phyloP scores from a whole-genome alignment of 495 filamentous ascomycete genomes.

The Penicillium canariense region DNA sequence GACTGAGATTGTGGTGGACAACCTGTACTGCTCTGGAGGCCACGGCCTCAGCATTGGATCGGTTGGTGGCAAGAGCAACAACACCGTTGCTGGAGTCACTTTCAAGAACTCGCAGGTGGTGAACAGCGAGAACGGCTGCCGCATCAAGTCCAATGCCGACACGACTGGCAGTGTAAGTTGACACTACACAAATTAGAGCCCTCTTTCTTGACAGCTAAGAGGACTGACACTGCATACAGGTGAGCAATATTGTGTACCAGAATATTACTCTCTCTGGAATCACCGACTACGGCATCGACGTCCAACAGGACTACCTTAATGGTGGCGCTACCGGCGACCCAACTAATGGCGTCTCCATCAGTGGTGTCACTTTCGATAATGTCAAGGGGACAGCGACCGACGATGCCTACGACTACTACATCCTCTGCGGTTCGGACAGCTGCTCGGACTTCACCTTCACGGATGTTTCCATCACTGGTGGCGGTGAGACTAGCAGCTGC shows the following conservation, averaged over 20 bases:
- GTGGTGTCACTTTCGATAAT: constrained; percentile 37
- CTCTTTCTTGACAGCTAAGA: background rate
- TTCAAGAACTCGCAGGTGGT: constrained; percentile 21
- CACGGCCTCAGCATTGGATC: constrained; percentile 49
- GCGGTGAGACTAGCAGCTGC: constrained; percentile 39
- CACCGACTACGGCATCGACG: constrained; percentile 45
- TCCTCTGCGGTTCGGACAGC: constrained; percentile 47
- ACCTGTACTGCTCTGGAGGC: constrained; percentile 38
- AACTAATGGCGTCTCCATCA: constrained; percentile 43
- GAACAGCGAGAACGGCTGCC: constrained; percentile 28
- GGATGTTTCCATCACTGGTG: constrained; percentile 38
- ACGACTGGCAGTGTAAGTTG: constrained; percentile 35
- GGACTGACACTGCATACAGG: constrained; percentile 4
- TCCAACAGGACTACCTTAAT: constrained; percentile 52
- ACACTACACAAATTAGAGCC: background rate
- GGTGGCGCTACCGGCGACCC: constrained; percentile 45
- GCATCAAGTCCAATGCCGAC: constrained; percentile 47
- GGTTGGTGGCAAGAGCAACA: constrained; percentile 48
- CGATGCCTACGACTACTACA: constrained; percentile 42
- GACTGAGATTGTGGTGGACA: constrained; percentile 20
- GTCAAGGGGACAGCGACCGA: constrained; percentile 40
- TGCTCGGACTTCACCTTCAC: constrained; percentile 44
- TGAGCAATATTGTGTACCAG: constrained; percentile 42
- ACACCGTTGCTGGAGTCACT: constrained; percentile 44
- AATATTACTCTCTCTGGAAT: constrained; percentile 43